Evolutionary conservation across 495 filamentous ascomycete genomes (phyloP).

Genomic region (Emericellopsis terricola): DNA sequence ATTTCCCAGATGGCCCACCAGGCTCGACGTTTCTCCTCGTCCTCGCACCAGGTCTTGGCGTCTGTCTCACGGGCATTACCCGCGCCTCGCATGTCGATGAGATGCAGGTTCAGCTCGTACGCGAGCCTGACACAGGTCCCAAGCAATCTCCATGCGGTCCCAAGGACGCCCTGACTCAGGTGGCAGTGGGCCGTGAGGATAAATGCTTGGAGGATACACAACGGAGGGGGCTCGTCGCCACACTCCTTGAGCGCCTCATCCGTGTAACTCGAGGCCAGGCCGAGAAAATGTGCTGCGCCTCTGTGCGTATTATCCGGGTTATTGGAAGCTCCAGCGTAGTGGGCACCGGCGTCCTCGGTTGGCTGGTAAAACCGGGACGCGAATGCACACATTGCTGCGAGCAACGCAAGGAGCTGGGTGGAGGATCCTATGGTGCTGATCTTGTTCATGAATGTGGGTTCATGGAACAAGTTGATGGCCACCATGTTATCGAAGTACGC

Average conservation of each 20-base stretch:
- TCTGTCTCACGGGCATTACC: conserved; percentile 1
- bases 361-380: conserved; percentile 6
- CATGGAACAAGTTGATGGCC: conserved; percentile 11
- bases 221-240: conserved; percentile 10
- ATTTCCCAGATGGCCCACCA: conserved; percentile 25
- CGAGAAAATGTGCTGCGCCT: no score
- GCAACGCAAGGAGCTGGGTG: conserved; percentile 9
- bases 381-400: conserved; percentile 14
- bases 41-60: conserved; percentile 6
- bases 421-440: conserved; percentile 7
- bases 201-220: conserved; percentile 13
- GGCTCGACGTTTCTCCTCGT: conserved; percentile 13
- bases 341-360: background rate
- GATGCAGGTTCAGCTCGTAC: conserved; percentile 14
- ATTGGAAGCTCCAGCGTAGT: conserved; percentile 4
- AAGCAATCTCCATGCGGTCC: conserved; percentile 12
- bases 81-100: conserved; percentile 7
- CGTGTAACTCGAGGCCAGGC: conserved; percentile 6
- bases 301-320: no score
- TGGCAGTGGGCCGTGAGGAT: conserved; percentile 9
- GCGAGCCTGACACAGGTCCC: conserved; percentile 13
- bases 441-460: conserved; percentile 10
- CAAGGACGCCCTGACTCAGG: conserved; percentile 12
- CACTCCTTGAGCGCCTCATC: conserved; percentile 10
- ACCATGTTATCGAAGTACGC: conserved; percentile 14